phyloP scores from a whole-genome alignment of 441 rosid genomes.

The Heliophila coronopifolia region DNA sequence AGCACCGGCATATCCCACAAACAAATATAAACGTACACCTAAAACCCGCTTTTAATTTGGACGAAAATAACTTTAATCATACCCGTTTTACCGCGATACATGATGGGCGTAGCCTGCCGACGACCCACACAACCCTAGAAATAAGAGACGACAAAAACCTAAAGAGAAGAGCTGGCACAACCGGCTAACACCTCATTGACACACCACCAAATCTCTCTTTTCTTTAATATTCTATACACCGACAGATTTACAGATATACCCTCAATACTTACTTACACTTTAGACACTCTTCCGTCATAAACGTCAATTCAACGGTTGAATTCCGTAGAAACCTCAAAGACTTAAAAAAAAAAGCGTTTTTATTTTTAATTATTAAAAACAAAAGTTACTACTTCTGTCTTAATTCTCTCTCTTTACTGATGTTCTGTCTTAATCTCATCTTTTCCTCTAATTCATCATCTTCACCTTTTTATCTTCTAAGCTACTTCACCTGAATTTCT shows the following conservation, averaged over 20 bases:
- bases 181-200: slow-evolving; percentile 32
- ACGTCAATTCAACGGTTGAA: slow-evolving; percentile 11
- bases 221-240: slow-evolving; percentile 13
- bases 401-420: slow-evolving; percentile 12
- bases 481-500: slow-evolving; percentile 28
- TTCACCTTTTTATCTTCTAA: slow-evolving; percentile 18
- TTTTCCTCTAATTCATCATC: slow-evolving; percentile 20
- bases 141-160: not conserved
- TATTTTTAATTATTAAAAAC: not conserved
- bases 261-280: too few species aligned
- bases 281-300: too few species aligned
- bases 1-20: too few species aligned
- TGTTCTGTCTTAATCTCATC: slow-evolving; percentile 28
- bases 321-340: too few species aligned
- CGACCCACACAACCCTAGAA: too few species aligned
- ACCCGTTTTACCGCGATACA: too few species aligned
- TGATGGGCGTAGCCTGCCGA: too few species aligned
- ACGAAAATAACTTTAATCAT: too few species aligned
- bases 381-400: slow-evolving; percentile 10
- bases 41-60: too few species aligned
- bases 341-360: not conserved
- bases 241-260: too few species aligned
- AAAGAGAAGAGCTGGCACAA: slow-evolving; percentile 25
- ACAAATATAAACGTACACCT: too few species aligned
- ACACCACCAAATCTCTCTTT: slow-evolving; percentile 23